Base-by-base conservation (phyloP, 768 basidiomycete species). In the Cystobasidiopsis lactophilus region DNA sequence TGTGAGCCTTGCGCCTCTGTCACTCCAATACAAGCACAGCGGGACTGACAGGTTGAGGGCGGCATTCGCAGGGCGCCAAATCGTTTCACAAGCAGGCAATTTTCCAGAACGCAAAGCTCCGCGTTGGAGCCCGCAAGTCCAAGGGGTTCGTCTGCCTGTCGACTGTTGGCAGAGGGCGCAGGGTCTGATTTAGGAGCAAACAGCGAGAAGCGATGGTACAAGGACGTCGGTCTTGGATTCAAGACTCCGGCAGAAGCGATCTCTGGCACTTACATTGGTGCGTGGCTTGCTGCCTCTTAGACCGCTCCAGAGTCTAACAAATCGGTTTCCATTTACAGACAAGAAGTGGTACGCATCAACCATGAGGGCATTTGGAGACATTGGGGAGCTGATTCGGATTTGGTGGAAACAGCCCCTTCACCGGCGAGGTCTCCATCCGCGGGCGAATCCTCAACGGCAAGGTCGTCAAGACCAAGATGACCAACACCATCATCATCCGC, bases 381-480 rank as follows among this genome's bases (percentile, higher is more conserved):
- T 27, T 27, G 16, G 7, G 26, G 14, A 47, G 29, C 45, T 47
- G 10, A 27, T 23, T 4, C 14, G 21, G 9, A 23, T 26, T 43
- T 19, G 41, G n/a, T n/a, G n/a, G n/a, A n/a, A n/a, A 43, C 19
- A 47, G 45, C 74, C 93, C 93, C 26, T 98, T 95, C 76, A 89
- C 85, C 59, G 84, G 91, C 59, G 74, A 86, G 61, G 73, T 98
- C 64, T 96, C 93, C 52, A 98, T 98, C 68, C 91, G 93, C 66
- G 93, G 93, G 52, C 89, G 93, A 64, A 98, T 98, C 71, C 73
- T 98, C 58, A 91, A 88, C 47, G 93, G 93, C 69, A 85, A 85
- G 69, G 91, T 98, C 57, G 74, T 95, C 57, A 96, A 91, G 50
- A 93, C 89, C 44, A 98, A 98, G 76, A 96, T 98, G 93, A 91